A percentile compares a stretch with the other conserved stretches of the same genome.
These are phyloP conservation scores for Epithele typhae DNA, from an alignment of 768 basidiomycete species.

Conservation along the genomic window DNA sequence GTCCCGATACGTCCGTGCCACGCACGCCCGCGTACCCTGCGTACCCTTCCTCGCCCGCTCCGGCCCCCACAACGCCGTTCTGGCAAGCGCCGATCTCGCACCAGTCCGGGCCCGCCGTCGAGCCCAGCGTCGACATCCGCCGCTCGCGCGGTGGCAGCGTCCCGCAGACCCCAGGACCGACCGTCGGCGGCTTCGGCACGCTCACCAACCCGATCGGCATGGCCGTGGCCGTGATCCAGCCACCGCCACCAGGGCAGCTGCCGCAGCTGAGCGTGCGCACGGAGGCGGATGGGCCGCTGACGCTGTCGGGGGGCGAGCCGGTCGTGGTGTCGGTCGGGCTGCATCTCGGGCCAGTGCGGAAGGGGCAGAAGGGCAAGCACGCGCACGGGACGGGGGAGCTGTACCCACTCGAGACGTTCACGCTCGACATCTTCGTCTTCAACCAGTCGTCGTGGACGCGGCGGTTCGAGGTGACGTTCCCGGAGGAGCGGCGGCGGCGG, in stretches of 20 bases:
- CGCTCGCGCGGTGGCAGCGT: conserved; percentile 46
- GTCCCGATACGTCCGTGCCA: conserved; percentile 25
- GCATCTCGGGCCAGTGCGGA: conserved; percentile 22
- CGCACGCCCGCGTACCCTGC: conserved; percentile 53
- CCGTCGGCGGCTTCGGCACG: conserved; percentile 30
- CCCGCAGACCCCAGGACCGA: conserved; percentile 55
- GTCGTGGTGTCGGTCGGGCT: conserved; percentile 70
- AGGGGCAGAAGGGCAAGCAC: conserved; percentile 13
- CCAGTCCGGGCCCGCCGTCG: conserved; percentile 43
- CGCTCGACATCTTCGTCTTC: conserved; percentile 83
- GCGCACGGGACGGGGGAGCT: conserved; percentile 38
- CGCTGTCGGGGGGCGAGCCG: conserved; percentile 43
- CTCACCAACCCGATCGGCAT: conserved; percentile 30
- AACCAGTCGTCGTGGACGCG: conserved; percentile 76
- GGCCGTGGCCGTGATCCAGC: too few species aligned
- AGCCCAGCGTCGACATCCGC: conserved; percentile 62
- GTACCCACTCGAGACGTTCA: conserved; percentile 71
- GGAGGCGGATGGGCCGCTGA: neutral
- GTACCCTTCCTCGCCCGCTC: conserved; percentile 62
- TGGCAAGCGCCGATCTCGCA: conserved; percentile 52
- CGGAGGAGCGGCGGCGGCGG: conserved; percentile 47
- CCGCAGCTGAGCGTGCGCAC: too few species aligned
- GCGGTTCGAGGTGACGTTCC: conserved; percentile 72
- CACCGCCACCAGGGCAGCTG: too few species aligned
- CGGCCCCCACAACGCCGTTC: conserved; percentile 44